Evolutionary conservation across 495 filamentous ascomycete species (phyloP), one percentile per base, ranked within the genome.

Genomic region (Geopyxis carbonaria): DNA sequence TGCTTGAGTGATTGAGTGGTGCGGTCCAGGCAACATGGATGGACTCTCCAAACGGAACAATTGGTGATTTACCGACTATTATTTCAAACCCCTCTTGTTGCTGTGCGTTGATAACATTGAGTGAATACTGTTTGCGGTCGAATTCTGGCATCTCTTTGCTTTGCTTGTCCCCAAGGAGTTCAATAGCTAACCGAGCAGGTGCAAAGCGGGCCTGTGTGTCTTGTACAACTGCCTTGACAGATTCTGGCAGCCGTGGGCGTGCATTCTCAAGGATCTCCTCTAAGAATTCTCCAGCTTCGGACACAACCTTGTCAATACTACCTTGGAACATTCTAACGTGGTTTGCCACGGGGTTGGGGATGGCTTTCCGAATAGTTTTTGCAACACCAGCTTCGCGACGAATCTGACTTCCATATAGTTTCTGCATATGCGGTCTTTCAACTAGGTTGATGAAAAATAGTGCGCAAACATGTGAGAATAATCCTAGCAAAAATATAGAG

Each of bases 391-490:
- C 85, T 59, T 92, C 81, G 46, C 75, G 65, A 46, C 91, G 77
- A 19, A 97, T 63, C 51, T 72, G 76, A 41, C 70, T 67, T 28
- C 89, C 89, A 51, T 97, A 97, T 18, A 94, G 68, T 62, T 93
- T 95, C 60, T 93, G 84, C 89, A 97, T 97, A 59, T 97, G 89
- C 19, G 89, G 89, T 30, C 85, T 76, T 57, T 97, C 89, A 3
- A 97, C 80, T 40, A 87, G 76, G 45, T 93, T 80, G 42, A 95
- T 83, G 64, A 95, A 94, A 31, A 65, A 73, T 31, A 95, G 65
- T 2, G 77, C 81, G 20, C 91, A 64, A 39, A 87, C 67, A 48
- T 95, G 91, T 48, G 81, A 85, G 33, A 86, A 56, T 21, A 93
- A 60, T 2, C 89, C 89, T 43, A 94, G 62, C 57, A 77, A 70